Conservation (phyloP, 1,284 basidiomycete genomes). For the Ceratobasidium sp. region DNA sequence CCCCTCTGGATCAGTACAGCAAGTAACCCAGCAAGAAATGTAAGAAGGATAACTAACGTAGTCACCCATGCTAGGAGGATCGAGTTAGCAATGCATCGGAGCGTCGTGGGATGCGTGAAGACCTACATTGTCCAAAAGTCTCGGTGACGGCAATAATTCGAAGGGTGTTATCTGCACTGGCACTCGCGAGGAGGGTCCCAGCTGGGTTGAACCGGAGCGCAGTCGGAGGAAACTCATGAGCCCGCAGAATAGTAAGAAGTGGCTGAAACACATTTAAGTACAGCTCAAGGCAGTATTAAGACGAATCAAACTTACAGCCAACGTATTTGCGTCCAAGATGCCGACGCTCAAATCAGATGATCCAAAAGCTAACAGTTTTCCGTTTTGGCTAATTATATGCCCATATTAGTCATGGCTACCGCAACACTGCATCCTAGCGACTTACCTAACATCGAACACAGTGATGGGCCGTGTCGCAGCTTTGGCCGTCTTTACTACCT, state of each 20-base stretch:
- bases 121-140: constrained; percentile 51
- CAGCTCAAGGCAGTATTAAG: background rate
- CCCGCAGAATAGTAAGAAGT: constrained; percentile 85
- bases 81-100: background rate
- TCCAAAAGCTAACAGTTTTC: constrained; percentile 85
- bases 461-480: constrained; percentile 78
- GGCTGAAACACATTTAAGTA: constrained; percentile 65
- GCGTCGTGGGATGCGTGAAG: constrained; percentile 30
- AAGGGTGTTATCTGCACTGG: constrained; percentile 90
- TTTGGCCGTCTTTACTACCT: constrained; percentile 65
- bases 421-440: background rate
- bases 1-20: constrained; percentile 33
- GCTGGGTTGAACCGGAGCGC: constrained; percentile 88
- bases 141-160: constrained; percentile 82
- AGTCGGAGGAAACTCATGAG: constrained; percentile 95
- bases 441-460: constrained; percentile 85
- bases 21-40: constrained; percentile 39
- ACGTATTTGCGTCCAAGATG: constrained; percentile 81
- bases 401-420: background rate
- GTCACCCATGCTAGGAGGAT: constrained; percentile 57
- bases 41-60: constrained; percentile 48
- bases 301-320: constrained; percentile 68
- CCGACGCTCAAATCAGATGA: constrained; percentile 89
- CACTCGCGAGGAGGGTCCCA: constrained; percentile 85
- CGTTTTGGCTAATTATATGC: constrained; percentile 69